A percentile compares a stretch with the other conserved stretches of the same genome.
phyloP scores from a whole-genome alignment of 495 filamentous ascomycete genomes.

The Penicillium diatomitis region DNA sequence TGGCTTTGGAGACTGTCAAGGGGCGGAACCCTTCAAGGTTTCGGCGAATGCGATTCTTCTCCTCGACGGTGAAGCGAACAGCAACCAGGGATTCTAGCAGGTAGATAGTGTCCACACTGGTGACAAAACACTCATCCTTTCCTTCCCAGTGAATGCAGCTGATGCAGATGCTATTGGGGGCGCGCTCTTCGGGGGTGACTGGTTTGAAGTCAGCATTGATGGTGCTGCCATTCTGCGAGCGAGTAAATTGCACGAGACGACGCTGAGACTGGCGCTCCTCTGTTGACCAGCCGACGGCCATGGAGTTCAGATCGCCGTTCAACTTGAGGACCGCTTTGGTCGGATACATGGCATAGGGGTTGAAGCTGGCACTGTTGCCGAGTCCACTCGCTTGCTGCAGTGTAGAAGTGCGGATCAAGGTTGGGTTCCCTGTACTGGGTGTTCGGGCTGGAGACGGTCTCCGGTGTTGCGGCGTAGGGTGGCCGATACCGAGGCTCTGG shows the following conservation, averaged over 20 bases:
- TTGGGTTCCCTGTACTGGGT: constrained; percentile 48
- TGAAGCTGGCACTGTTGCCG: constrained; percentile 48
- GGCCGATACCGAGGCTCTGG: constrained; percentile 20
- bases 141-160: constrained; percentile 93
- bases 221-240: constrained; percentile 66
- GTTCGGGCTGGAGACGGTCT: constrained; percentile 34
- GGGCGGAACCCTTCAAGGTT: constrained; percentile 91
- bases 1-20: constrained; percentile 83
- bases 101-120: constrained; percentile 92
- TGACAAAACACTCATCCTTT: constrained; percentile 80
- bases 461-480: constrained; percentile 27
- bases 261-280: constrained; percentile 71
- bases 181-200: constrained; percentile 57
- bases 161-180: constrained; percentile 68
- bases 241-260: constrained; percentile 76
- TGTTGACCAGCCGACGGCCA: constrained; percentile 68
- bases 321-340: constrained; percentile 79
- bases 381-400: constrained; percentile 48
- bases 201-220: constrained; percentile 64
- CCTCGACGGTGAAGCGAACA: constrained; percentile 79
- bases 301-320: constrained; percentile 69
- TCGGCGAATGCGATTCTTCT: constrained; percentile 93
- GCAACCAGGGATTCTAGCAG: constrained; percentile 82
- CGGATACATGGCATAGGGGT: constrained; percentile 77
- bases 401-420: constrained; percentile 77